A percentile compares a stretch with the other conserved stretches of the same genome.
Conservation (phyloP, 2,329 filamentous ascomycete genomes). For the Fusarium drepaniforme region DNA sequence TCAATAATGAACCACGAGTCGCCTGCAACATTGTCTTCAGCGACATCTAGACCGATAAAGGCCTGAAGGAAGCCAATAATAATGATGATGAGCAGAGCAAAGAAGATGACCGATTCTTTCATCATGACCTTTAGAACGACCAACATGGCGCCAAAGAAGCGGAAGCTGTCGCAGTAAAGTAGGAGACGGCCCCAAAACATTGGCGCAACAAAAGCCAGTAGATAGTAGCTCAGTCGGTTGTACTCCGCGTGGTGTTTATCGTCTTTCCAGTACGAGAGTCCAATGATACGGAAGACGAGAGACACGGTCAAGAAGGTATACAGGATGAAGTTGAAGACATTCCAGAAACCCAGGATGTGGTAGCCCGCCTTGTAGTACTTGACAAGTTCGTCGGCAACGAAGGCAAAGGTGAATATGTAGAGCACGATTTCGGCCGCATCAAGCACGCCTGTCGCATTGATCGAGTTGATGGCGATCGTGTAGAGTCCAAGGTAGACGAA, state of each 20-base stretch:
- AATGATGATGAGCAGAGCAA: conserved; percentile 87
- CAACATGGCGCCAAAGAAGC: conserved; percentile 98
- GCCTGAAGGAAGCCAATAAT: conserved; percentile 91
- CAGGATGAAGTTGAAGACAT: conserved; percentile 88
- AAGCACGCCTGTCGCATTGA: conserved; percentile 86
- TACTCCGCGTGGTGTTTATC: conserved; percentile 64
- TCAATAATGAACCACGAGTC: conserved; percentile 82
- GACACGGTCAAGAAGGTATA: conserved; percentile 85
- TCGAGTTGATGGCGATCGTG: conserved; percentile 92
- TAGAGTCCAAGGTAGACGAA: conserved; percentile 87
- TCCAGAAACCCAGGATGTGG: conserved; percentile 96
- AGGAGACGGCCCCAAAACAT: conserved; percentile 97
- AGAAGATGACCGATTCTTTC: conserved; percentile 96
- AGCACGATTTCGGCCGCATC: conserved; percentile 87
- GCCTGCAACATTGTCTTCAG: conserved; percentile 76
- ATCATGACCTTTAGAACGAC: conserved; percentile 97
- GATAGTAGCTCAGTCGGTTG: conserved; percentile 91
- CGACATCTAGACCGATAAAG: conserved; percentile 90
- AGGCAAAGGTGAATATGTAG: conserved; percentile 92
- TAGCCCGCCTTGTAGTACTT: conserved; percentile 97
- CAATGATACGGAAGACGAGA: conserved; percentile 83
- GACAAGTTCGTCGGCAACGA: conserved; percentile 85
- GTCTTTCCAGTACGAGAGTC: conserved; percentile 72
- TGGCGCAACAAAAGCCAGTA: conserved; percentile 91
- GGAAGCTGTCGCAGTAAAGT: conserved; percentile 91